Percentiles rank a stretch among this genome's conserved stretches.
Evolutionary conservation across 495 filamentous ascomycete genomes (phyloP).

Genomic region (Neurospora africana): DNA sequence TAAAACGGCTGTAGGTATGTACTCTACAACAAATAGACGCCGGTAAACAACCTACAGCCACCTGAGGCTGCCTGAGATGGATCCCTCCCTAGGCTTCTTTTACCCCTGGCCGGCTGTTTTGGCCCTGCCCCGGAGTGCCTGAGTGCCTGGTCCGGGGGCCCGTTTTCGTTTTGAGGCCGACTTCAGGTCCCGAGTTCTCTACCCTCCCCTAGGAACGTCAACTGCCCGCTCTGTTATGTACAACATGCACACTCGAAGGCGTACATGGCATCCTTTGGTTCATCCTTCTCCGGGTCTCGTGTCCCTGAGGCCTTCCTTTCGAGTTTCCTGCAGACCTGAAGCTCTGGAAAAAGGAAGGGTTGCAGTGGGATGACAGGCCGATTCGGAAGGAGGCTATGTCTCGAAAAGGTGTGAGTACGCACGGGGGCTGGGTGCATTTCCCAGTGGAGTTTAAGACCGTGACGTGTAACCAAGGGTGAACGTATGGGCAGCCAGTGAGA

Average conservation of each 20-base stretch:
- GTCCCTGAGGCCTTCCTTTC: background rate
- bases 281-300: background rate
- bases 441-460: background rate
- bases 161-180: background rate
- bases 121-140: background rate
- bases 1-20: background rate
- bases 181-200: background rate
- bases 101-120: background rate
- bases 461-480: background rate
- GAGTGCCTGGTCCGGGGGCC: background rate
- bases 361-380: background rate
- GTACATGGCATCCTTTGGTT: background rate
- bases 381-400: background rate
- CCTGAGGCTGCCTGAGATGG: background rate
- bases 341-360: background rate
- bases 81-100: background rate
- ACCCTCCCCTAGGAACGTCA: background rate
- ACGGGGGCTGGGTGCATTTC: background rate
- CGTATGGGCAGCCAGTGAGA: background rate
- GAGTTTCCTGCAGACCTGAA: background rate
- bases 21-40: background rate
- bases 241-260: background rate
- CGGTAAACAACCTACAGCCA: background rate
- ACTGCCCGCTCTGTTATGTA: background rate
- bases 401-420: background rate